A percentile compares a stretch with the other conserved stretches of the same genome.
phyloP scores from a whole-genome alignment of 371 early-diverging fungal genomes.

The Lichtheimia ornata region DNA sequence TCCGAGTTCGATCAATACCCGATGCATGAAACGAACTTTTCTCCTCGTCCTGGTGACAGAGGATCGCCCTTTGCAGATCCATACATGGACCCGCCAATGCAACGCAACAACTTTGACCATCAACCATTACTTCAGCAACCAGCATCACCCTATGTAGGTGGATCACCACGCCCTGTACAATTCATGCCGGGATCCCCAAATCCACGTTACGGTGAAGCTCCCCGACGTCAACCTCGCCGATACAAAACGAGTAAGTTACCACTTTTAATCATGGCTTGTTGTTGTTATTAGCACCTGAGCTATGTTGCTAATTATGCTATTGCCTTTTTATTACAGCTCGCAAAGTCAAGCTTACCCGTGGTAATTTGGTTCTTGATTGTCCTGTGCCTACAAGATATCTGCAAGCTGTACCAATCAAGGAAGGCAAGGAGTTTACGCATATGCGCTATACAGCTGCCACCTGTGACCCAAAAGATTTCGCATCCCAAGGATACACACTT shows the following conservation, averaged over 20 bases:
- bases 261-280: too few species aligned
- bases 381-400: slow-evolving; percentile 72
- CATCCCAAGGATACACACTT: slow-evolving; percentile 71
- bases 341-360: slow-evolving; percentile 69
- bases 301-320: too few species aligned
- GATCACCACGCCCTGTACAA: slow-evolving; percentile 16
- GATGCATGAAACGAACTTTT: slow-evolving; percentile 43
- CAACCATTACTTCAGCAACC: slow-evolving; percentile 25
- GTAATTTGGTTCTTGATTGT: slow-evolving; percentile 80
- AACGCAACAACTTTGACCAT: slow-evolving; percentile 18
- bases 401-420: slow-evolving; percentile 57
- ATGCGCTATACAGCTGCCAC: slow-evolving; percentile 86
- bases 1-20: slow-evolving; percentile 42
- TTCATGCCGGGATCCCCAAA: slow-evolving; percentile 24
- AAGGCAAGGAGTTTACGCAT: slow-evolving; percentile 72
- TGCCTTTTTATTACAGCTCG: slow-evolving; percentile 26
- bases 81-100: slow-evolving; percentile 23
- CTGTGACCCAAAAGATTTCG: slow-evolving; percentile 84
- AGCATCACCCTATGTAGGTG: slow-evolving; percentile 8
- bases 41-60: slow-evolving; percentile 32
- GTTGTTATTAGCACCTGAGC: too few species aligned
- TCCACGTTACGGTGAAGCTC: slow-evolving; percentile 50
- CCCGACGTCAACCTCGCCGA: slow-evolving; percentile 59
- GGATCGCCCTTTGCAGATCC: slow-evolving; percentile 45
- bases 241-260: slow-evolving; percentile 60